Evolutionary conservation across 352 stramenopile species (phyloP), one percentile per base, ranked within the genome.

Genomic region (Globisporangium polare): DNA sequence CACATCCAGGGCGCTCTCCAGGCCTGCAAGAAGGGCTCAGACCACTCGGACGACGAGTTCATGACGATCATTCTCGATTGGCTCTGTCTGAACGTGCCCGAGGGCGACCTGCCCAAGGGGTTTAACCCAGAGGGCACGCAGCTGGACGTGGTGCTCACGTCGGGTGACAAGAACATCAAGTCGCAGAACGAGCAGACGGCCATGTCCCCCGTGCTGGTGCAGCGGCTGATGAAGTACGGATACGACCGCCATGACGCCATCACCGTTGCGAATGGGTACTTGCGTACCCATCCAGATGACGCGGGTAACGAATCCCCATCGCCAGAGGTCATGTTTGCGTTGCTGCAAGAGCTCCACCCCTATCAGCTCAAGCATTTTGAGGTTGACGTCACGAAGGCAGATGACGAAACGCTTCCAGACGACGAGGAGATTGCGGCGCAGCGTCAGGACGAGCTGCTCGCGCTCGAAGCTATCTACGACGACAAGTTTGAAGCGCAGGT

Each of bases 41-140:
- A 78, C 29, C 66, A 79, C 41, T 61, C 56, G 5, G 67, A 77
- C 8, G 71, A 72, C 13, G 72, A 74, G 43, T 75, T 67, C 41
- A 53, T 75, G 64, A 75, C 73, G 33, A 55, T 67, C 8, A 56
- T 91, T 22, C 71, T 92, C 49, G 86, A 95, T 54, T 95, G 86
- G 86, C 66, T 95, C 20, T 95, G 84, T 60, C 65, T 95, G 55
- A 78, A 95, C 35, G 68, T 94, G 3, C 73, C 83, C 0, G 86
- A 95, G 55, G 65, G 72, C 22, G 84, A 91, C 17, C 63, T 95
- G 6, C 86, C 86, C 5, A 92, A 88, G 66, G 76, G 77, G 10
- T 97, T 97, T 62, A 93, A 94, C 54, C 86, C 90, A 1, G 71
- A 88, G 51, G 90, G 90, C 20, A 97, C 91, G n/a, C 88, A 97